These are phyloP conservation scores for Leptographium wingfieldii DNA, from an alignment of 2,329 filamentous ascomycete species.

Conservation along the genomic window DNA sequence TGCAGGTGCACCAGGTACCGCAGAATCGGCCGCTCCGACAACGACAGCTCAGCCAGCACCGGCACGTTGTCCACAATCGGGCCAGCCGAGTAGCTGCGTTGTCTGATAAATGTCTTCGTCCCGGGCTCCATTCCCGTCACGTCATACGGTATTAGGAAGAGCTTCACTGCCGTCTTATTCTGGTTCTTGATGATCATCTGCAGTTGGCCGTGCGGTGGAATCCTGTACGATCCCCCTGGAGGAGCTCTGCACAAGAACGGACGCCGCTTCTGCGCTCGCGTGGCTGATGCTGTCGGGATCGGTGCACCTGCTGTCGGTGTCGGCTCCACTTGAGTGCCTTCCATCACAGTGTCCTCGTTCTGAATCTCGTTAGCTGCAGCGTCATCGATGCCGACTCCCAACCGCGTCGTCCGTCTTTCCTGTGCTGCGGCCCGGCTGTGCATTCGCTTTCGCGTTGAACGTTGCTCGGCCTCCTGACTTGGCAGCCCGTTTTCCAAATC, in stretches of 20 bases:
- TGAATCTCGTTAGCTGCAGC: background rate
- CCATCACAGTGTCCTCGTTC: constrained; percentile 9
- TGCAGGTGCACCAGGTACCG: constrained; percentile 88
- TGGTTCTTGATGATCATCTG: constrained; percentile 98
- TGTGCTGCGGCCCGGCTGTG: constrained; percentile 25
- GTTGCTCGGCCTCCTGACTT: constrained; percentile 33
- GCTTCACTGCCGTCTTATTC: constrained; percentile 93
- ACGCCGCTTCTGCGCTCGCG: constrained; percentile 34
- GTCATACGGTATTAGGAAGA: constrained; percentile 91
- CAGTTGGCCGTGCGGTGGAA: constrained; percentile 84
- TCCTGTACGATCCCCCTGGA: constrained; percentile 81
- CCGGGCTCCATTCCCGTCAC: constrained; percentile 83
- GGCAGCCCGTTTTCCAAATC: constrained; percentile 74
- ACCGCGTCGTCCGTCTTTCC: background rate
- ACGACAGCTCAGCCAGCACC: constrained; percentile 15
- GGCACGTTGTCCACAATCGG: constrained; percentile 57
- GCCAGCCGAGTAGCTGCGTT: constrained; percentile 82
- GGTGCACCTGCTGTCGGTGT: constrained; percentile 8
- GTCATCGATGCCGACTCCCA: background rate
- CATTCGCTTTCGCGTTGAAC: constrained; percentile 32
- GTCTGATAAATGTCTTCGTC: constrained; percentile 90
- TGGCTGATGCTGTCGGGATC: background rate
- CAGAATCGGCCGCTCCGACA: constrained; percentile 53
- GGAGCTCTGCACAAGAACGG: constrained; percentile 44
- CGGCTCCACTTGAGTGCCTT: constrained; percentile 13